phyloP scores from a whole-genome alignment of 116 monocot species.

The Phalaenopsis hybrid region DNA sequence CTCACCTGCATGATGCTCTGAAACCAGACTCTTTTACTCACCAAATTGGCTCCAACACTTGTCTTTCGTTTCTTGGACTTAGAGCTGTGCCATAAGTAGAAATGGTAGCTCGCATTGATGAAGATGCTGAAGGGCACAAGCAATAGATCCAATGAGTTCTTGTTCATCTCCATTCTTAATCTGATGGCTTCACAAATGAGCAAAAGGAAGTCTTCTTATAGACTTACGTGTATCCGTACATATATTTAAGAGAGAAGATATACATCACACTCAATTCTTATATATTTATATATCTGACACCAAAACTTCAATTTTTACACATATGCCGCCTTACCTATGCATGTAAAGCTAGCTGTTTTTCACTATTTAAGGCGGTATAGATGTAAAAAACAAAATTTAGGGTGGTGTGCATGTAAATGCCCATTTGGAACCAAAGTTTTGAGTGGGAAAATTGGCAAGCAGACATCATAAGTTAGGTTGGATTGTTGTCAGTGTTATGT shows the following conservation, averaged over 20 bases:
- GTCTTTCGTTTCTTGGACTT: constrained; percentile 11
- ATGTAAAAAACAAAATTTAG: too few relatives aligned
- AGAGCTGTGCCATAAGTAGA: constrained; percentile 31
- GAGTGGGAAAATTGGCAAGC: background rate
- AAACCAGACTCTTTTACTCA: constrained; percentile 24
- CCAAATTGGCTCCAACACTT: background rate
- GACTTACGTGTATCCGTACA: too few relatives aligned
- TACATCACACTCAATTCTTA: too few relatives aligned
- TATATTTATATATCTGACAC: too few relatives aligned
- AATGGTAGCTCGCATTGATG: constrained; percentile 43
- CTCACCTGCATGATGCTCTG: constrained; percentile 19
- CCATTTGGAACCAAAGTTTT: background rate
- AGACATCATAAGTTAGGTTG: background rate
- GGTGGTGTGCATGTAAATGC: too few relatives aligned
- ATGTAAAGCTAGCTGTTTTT: too few relatives aligned
- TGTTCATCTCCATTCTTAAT: constrained; percentile 25
- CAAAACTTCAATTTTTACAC: too few relatives aligned
- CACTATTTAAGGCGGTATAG: too few relatives aligned
- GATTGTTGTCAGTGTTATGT: background rate
- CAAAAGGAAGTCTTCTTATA: too few relatives aligned
- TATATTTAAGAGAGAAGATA: background rate
- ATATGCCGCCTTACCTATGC: too few relatives aligned
- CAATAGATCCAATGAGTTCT: constrained; percentile 28
- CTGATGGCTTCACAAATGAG: background rate
- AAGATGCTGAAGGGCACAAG: constrained; percentile 46